Evolutionary conservation across 192 early-diverging fungal species (phyloP).

Genomic region (Coemansia sp.): DNA sequence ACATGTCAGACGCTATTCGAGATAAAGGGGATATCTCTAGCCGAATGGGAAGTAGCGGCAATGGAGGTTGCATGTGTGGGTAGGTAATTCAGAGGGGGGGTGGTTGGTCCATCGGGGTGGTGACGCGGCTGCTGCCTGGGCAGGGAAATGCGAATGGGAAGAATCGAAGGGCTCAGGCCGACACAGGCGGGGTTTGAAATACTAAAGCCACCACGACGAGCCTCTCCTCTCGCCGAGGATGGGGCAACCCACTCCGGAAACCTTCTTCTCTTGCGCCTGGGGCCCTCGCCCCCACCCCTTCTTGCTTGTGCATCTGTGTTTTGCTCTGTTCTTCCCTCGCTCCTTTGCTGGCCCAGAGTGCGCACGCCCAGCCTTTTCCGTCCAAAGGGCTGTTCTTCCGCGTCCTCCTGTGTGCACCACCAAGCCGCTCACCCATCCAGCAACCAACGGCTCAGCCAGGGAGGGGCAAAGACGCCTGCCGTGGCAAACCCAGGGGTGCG

Average conservation of each 20-base stretch:
- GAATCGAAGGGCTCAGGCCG: conserved; percentile 4
- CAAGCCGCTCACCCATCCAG: too few relatives aligned
- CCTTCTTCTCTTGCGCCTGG: too few relatives aligned
- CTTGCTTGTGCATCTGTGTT: background rate
- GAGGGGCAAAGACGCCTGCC: too few relatives aligned
- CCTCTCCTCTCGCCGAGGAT: background rate
- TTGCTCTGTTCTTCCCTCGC: background rate
- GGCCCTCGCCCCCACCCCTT: too few relatives aligned
- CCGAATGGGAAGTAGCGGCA: background rate
- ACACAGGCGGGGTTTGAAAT: conserved; percentile 15
- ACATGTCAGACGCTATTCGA: too few relatives aligned
- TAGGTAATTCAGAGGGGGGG: conserved; percentile 8
- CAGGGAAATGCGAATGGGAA: background rate
- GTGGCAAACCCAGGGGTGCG: too few relatives aligned
- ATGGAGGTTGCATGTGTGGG: conserved; percentile 2
- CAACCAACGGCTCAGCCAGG: too few relatives aligned
- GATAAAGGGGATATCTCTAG: too few relatives aligned
- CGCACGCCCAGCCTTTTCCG: background rate
- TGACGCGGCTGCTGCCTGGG: background rate
- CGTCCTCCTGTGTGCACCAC: too few relatives aligned
- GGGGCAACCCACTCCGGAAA: too few relatives aligned
- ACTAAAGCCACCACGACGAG: conserved; percentile 2
- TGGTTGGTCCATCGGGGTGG: background rate
- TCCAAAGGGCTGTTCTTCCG: background rate
- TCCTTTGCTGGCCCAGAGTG: background rate